Base-by-base conservation (phyloP, 371 early-diverging fungal species). In the Globomyces sp. region DNA sequence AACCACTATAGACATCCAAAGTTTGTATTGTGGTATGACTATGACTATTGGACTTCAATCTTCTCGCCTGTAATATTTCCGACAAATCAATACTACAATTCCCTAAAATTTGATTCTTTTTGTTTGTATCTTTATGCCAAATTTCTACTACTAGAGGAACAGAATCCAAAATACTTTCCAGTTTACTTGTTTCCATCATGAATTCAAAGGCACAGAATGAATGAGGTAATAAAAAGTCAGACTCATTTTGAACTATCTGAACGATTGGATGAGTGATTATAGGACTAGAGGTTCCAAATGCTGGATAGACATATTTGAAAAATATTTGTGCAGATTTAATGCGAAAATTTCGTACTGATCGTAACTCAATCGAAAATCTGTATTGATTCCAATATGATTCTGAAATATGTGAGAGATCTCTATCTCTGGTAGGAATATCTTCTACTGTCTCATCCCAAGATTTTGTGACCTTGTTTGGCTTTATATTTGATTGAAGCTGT, bases 361-460 rank as follows among this genome's bases (percentile, higher is more conserved):
- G 73, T 11, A 82, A 59, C 24, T 82, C 82, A 42, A 82, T 79
- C 0, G 80, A 78, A 57, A 82, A 79, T 4, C 82, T 73, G 62
- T 72, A 82, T 53, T 82, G 82, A 58, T 77, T 74, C 81, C 79
- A 78, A 42, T 36, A 4, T 36, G 50, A 50, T 24, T 24, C 24
- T 24, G 24, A 24, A 24, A 24, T 24, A 24, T 24, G 57, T 11
- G 9, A 13, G 57, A 24, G 24, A 24, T 24, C 24, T 24, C 24
- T 24, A 47, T 47, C 47, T 47, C 47, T 47, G 6, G 47, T 47
- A 8, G 47, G 47, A 47, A 11, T 0, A 11, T 47, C 8, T 11
- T 24, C 24, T 24, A 24, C 24, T n/a, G n/a, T 41, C 43, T 65
- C 42, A 24, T n/a, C 2, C 24, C 4, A 36, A n/a, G 9, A 62